Conservation (phyloP, 805 yeast genomes). For the Zygotorulaspora chibaensis region DNA sequence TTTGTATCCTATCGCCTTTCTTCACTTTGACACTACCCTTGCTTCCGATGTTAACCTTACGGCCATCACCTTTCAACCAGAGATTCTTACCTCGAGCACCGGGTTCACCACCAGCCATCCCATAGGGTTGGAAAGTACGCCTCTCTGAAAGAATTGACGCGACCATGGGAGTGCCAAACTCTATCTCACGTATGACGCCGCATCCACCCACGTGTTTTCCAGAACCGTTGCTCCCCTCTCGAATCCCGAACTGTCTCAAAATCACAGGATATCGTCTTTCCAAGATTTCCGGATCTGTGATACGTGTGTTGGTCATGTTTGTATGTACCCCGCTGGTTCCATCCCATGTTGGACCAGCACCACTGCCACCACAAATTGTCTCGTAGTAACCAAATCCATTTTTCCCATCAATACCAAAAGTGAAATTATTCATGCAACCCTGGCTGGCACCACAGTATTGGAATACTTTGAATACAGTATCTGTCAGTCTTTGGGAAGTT, state of each 20-base stretch:
- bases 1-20: conserved; percentile 64
- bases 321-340: conserved; percentile 90
- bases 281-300: conserved; percentile 85
- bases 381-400: conserved; percentile 85
- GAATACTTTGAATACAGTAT: conserved; percentile 80
- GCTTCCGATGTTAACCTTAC: conserved; percentile 56
- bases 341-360: conserved; percentile 77
- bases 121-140: conserved; percentile 79
- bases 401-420: conserved; percentile 78
- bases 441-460: conserved; percentile 90
- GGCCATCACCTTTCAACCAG: conserved; percentile 41
- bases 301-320: conserved; percentile 89
- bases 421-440: conserved; percentile 90
- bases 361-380: conserved; percentile 92
- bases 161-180: conserved; percentile 64
- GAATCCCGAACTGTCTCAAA: conserved; percentile 62
- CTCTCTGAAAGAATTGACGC: conserved; percentile 84
- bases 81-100: conserved; percentile 69
- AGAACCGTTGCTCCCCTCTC: conserved; percentile 74
- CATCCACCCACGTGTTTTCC: conserved; percentile 76
- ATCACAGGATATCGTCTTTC: conserved; percentile 85
- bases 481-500: conserved; percentile 90
- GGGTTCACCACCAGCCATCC: conserved; percentile 73
- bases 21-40: conserved; percentile 55
- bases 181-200: conserved; percentile 81